phyloP scores from a whole-genome alignment of 345 rosid species.

The Alliaria petiolata region DNA sequence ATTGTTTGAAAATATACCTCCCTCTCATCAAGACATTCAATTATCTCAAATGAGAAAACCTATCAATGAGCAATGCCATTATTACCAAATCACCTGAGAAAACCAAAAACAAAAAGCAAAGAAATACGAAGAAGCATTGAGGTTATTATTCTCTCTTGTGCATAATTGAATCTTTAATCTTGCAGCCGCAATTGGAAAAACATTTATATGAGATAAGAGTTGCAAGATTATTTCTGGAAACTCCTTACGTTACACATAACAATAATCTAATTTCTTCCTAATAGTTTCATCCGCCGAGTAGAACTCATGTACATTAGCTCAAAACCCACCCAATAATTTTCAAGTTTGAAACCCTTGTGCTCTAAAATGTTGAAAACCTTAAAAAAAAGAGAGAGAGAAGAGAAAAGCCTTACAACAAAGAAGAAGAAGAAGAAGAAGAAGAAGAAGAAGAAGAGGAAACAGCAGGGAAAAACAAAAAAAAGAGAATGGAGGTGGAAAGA shows the following conservation, averaged over 20 bases:
- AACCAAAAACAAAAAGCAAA: not conserved
- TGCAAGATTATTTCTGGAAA: not conserved
- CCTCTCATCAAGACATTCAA: conserved; percentile 11
- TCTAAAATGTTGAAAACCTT: not conserved
- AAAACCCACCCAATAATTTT: not conserved
- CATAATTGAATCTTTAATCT: not conserved
- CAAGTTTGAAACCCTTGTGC: not conserved
- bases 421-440: not conserved
- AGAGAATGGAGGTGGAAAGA: conserved; percentile 8
- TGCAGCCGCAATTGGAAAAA: not conserved
- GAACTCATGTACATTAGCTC: not conserved
- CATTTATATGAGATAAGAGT: not conserved
- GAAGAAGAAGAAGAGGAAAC: too few relatives aligned
- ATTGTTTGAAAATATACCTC: conserved; percentile 27
- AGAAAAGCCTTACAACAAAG: conserved; percentile 12
- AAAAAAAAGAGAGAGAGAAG: not conserved
- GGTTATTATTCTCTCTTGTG: not conserved
- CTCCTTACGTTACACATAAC: not conserved
- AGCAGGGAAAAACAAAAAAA: too few relatives aligned
- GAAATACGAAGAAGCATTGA: not conserved
- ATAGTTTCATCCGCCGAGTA: not conserved
- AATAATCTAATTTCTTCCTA: not conserved
- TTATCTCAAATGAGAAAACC: not conserved
- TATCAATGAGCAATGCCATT: conserved; percentile 5
- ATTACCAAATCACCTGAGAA: not conserved